Evolutionary conservation across 192 early-diverging fungal genomes (phyloP), one percentile per base, ranked within the genome.

Genomic region (Backusella australiensis): DNA sequence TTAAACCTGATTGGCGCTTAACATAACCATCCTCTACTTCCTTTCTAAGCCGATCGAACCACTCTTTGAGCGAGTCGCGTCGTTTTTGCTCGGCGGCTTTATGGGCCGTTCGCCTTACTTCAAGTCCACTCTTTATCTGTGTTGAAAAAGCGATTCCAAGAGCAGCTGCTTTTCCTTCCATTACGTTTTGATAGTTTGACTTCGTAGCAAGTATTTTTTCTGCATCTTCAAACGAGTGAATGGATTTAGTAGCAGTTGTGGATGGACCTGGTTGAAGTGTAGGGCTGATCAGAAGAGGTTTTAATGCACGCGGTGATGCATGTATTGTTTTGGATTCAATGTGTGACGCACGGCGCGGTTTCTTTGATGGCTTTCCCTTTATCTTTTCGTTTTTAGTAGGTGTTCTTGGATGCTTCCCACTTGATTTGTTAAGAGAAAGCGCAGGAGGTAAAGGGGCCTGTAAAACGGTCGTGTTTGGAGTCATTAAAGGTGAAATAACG

Each of bases 11-110:
- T 29, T 79, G 74, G 21, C 69, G 59, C 32, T 81, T 77, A 4
- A 81, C 76, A 44, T 77, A 81, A 4, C 80, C 88, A 17, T 90
- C 86, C 11, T 94, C 94, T 42, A 98, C 78, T 36, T 93, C 83
- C 1, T 77, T 69, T 53, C 89, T 84, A 9, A 99, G 82, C 9
- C 91, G 85, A 42, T 98, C 95, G 79, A 99, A 99, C 67, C 93
- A 94, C 53, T 91, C 81, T 73, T 98, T 98, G 5, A 99, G 89
- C 35, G 93, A 93, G 77, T 99, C 98, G 8, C 98, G 88, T 12
- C 98, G 93, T 80, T 94, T 95, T 81, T 99, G 98, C 81, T 99
- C 98, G 3, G 96, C 96, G 53, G 95, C 92, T 82, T 98, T 97
- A 84, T 99, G 98, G 17, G 90, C 92, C 14, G 92, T 94, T n/a